phyloP scores from a whole-genome alignment of 73 alveolate species.

The Paramecium sexaurelia region DNA sequence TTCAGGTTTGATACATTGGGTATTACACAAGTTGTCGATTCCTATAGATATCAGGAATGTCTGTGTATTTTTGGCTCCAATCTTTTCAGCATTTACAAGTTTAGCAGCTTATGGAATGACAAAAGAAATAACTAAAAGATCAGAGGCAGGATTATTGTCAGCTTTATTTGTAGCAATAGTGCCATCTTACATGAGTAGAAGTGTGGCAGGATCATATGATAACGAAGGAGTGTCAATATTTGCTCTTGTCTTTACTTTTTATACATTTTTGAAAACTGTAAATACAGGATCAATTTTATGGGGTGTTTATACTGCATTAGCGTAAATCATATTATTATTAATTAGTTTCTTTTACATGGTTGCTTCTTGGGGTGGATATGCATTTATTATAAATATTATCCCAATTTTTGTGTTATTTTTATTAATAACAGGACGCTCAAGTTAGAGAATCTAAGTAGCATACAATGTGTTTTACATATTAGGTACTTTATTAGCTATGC shows the following conservation, averaged over 20 bases:
- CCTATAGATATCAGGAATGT: slow-evolving; percentile 98
- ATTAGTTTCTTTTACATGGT: slow-evolving; percentile 82
- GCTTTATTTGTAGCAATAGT: slow-evolving; percentile 97
- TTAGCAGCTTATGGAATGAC: slow-evolving; percentile 96
- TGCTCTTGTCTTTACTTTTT: slow-evolving; percentile 88
- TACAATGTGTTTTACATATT: slow-evolving; percentile 88
- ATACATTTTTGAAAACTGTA: slow-evolving; percentile 83
- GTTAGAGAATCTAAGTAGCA: slow-evolving; percentile 86
- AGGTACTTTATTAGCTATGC: slow-evolving; percentile 92
- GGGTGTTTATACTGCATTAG: slow-evolving; percentile 78
- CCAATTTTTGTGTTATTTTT: slow-evolving; percentile 88
- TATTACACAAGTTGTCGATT: slow-evolving; percentile 86
- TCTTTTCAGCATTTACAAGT: slow-evolving; percentile 96
- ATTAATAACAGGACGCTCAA: slow-evolving; percentile 87
- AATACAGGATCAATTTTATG: slow-evolving; percentile 83
- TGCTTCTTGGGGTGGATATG: slow-evolving; percentile 97
- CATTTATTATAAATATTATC: slow-evolving; percentile 90
- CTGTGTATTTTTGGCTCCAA: slow-evolving; percentile 99
- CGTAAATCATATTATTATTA: not conserved
- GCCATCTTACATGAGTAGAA: slow-evolving; percentile 97
- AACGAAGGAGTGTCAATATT: slow-evolving; percentile 93
- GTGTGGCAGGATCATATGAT: slow-evolving; percentile 99
- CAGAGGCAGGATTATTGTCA: slow-evolving; percentile 96
- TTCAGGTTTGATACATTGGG: slow-evolving; percentile 91
- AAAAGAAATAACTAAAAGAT: slow-evolving; percentile 96